A percentile compares a stretch with the other conserved stretches of the same genome.
Evolutionary conservation across 2,329 filamentous ascomycete genomes (phyloP).

Genomic region (Colletotrichum sp.): DNA sequence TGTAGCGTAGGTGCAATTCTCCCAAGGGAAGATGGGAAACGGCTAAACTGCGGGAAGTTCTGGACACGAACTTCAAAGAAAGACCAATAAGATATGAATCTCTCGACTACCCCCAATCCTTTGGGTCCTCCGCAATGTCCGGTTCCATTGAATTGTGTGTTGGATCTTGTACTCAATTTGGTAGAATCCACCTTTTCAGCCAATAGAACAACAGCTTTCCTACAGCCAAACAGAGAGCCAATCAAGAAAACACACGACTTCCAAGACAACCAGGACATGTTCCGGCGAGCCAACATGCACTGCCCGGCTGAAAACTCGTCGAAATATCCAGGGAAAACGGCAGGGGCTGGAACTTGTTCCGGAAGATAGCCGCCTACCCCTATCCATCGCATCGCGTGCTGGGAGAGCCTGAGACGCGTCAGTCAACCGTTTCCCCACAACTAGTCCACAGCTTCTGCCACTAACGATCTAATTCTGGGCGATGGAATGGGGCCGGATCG

Average conservation of each 20-base stretch:
- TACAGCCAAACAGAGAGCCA: not conserved
- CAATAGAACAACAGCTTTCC: not conserved
- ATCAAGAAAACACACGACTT: not conserved
- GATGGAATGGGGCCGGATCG: slow-evolving; percentile 6
- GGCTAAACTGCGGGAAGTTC: not conserved
- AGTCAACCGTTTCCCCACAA: not conserved
- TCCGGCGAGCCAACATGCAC: not conserved
- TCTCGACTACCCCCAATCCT: not conserved
- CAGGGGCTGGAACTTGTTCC: not conserved
- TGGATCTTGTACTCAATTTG: not conserved
- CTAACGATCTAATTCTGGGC: not conserved
- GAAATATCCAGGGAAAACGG: not conserved
- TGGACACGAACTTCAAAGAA: not conserved
- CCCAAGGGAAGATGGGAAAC: not conserved
- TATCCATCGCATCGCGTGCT: not conserved
- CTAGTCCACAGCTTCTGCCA: not conserved
- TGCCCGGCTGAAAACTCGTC: not conserved
- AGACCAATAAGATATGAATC: not conserved
- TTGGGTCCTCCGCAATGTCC: not conserved
- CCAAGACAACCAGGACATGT: not conserved
- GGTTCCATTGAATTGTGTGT: not conserved
- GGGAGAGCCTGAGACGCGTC: slow-evolving; percentile 3
- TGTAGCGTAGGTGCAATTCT: not conserved
- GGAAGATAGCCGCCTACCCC: not conserved
- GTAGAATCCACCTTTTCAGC: not conserved